Evolutionary conservation across 2,329 filamentous ascomycete genomes (phyloP), one percentile per base, ranked within the genome.

Genomic region (Tolypocladium cylindrosporum): DNA sequence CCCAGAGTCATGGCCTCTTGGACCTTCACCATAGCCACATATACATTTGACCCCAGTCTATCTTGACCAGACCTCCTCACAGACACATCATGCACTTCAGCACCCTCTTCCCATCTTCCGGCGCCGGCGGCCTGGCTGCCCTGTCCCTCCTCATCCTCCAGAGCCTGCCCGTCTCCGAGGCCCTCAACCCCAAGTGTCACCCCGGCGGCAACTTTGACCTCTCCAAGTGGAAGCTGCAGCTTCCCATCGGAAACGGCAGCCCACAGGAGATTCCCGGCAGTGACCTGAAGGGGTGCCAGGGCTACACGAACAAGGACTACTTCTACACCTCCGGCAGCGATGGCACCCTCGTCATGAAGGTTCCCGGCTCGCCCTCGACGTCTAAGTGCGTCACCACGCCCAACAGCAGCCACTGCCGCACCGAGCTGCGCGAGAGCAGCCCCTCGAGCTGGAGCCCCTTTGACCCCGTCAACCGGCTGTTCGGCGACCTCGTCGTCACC

Each of bases 391-490:
- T 75, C 9, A 75, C 69, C 68, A 76, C 74, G 0, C 60, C 67
- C 1, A 69, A 74, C 65, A 75, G 72, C 63, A 58, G 70, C 52
- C 74, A 77, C 61, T 76, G 74, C 62, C 74, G 73, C 36, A 74
- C 71, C 11, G 74, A 77, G 62, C 65, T 77, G 14, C 72, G 73
- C 21, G 74, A 77, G 64, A 58, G 55, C 19, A 63, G 55, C 37
- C 72, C 71, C 1, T 65, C 55, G 3, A 66, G 60, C 54, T 70
- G 73, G 72, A 63, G 67, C 50, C 71, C 73, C 9, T 68, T 65
- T 13, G 63, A 58, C n/a, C 54, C 58, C 4, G 63, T 60, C n/a
- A 75, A 74, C 60, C 62, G 64, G 3, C 64, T 75, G n/a, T 68
- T 60, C 21, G 71, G 65, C 2, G 63, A 62, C 0, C n/a, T 55